phyloP scores from a whole-genome alignment of 345 rosid species.

The Rhodomyrtus tomentosa region DNA sequence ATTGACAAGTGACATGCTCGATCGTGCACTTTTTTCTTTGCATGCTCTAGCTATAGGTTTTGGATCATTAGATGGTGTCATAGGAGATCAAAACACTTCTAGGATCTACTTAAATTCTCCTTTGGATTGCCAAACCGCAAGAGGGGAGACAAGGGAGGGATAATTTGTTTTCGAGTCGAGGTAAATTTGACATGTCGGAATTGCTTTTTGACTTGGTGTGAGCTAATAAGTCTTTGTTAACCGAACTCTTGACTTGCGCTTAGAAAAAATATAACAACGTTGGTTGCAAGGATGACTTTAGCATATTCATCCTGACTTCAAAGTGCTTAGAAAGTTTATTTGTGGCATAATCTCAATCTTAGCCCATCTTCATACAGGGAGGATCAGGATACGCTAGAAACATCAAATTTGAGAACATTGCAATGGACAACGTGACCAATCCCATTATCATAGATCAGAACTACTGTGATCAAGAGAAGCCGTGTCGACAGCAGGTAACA shows the following conservation, averaged over 20 bases:
- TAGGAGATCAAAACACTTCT: not conserved
- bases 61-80: not conserved
- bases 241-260: not conserved
- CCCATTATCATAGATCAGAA: constrained; percentile 80
- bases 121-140: not conserved
- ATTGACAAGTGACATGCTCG: not conserved
- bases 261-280: not conserved
- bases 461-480: constrained; percentile 49
- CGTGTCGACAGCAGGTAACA: constrained; percentile 58
- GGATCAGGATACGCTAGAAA: constrained; percentile 70
- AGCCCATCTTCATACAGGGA: constrained; percentile 30
- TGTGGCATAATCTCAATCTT: not conserved
- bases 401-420: constrained; percentile 47
- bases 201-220: not conserved
- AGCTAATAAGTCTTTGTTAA: not conserved
- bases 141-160: not conserved
- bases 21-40: not conserved
- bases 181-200: not conserved
- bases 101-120: not conserved
- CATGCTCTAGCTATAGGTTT: not conserved
- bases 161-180: not conserved
- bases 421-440: constrained; percentile 57
- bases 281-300: not conserved
- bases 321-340: not conserved
- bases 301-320: not conserved